These are phyloP conservation scores for Yamadazyma sp. DNA, from an alignment of 1,139 yeast genomes.

Conservation along the genomic window DNA sequence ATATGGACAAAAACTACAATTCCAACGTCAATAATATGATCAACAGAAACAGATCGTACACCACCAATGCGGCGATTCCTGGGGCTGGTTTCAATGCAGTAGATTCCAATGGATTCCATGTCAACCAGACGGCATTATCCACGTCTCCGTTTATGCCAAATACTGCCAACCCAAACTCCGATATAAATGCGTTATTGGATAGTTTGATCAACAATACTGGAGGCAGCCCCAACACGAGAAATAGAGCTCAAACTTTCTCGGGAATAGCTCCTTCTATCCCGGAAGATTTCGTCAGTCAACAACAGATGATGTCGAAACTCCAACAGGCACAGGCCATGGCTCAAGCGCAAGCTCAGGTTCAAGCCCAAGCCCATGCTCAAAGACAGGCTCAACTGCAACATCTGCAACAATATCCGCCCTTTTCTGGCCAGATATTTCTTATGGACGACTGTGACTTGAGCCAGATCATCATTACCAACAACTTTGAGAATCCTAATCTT, in stretches of 20 bases:
- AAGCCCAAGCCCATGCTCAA: constrained; percentile 8
- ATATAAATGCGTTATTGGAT: constrained; percentile 33
- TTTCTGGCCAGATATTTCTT: constrained; percentile 29
- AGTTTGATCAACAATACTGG: constrained; percentile 26
- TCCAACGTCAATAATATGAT: constrained; percentile 4
- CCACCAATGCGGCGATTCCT: constrained; percentile 43
- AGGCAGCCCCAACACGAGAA: constrained; percentile 22
- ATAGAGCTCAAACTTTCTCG: constrained; percentile 45
- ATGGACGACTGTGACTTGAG: constrained; percentile 58
- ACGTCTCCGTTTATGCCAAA: constrained; percentile 16
- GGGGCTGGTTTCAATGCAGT: constrained; percentile 8
- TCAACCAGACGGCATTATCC: constrained; percentile 6
- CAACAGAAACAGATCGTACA: constrained; percentile 47
- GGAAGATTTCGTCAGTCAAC: constrained; percentile 13
- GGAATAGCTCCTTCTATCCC: constrained; percentile 33
- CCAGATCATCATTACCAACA: constrained; percentile 47
- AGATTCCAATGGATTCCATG: neutral
- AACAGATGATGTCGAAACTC: constrained; percentile 10
- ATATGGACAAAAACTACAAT: constrained; percentile 7
- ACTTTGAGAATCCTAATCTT: constrained; percentile 64
- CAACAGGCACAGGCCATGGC: constrained; percentile 12
- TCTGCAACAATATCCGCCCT: neutral
- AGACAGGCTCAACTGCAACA: constrained; percentile 3
- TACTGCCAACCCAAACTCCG: constrained; percentile 17
- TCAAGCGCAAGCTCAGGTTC: constrained; percentile 7